Evolutionary conservation across 2,329 filamentous ascomycete genomes (phyloP).

Genomic region (Fusarium longipes): DNA sequence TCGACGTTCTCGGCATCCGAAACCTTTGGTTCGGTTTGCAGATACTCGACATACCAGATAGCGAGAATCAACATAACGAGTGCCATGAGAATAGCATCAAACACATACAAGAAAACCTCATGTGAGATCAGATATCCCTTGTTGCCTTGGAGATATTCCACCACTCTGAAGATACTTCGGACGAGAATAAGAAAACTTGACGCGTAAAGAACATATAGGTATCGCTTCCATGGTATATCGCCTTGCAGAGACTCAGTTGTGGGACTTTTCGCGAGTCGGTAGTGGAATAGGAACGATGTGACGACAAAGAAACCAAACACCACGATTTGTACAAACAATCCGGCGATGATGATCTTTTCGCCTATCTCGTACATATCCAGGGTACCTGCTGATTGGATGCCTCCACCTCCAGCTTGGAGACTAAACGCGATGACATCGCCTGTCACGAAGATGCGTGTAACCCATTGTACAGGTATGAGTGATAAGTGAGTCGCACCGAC

Average conservation of each 20-base stretch:
- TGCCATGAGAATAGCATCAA: conserved; percentile 15
- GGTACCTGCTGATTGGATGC: conserved; percentile 9
- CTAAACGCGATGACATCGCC: conserved; percentile 8
- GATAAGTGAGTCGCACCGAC: conserved; percentile 8
- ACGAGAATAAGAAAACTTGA: conserved; percentile 18
- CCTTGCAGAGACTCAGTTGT: conserved; percentile 1
- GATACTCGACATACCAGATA: conserved; percentile 10
- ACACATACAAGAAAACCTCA: conserved; percentile 8
- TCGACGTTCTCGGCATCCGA: neutral
- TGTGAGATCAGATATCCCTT: conserved; percentile 11
- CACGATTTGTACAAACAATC: conserved; percentile 4
- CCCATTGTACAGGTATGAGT: conserved; percentile 13
- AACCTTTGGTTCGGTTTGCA: neutral
- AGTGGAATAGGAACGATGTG: conserved; percentile 12
- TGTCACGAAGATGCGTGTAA: conserved; percentile 11
- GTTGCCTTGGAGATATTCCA: conserved; percentile 12
- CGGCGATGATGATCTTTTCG: conserved; percentile 14
- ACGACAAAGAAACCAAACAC: conserved; percentile 18
- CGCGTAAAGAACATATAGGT: conserved; percentile 12
- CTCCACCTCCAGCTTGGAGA: conserved; percentile 5
- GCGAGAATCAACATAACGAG: conserved; percentile 6
- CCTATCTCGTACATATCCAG: conserved; percentile 3
- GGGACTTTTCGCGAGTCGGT: neutral
- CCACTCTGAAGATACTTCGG: conserved; percentile 11
- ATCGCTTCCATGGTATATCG: neutral